Conservation (phyloP, 345 rosid species). For the Citrus australasica region DNA sequence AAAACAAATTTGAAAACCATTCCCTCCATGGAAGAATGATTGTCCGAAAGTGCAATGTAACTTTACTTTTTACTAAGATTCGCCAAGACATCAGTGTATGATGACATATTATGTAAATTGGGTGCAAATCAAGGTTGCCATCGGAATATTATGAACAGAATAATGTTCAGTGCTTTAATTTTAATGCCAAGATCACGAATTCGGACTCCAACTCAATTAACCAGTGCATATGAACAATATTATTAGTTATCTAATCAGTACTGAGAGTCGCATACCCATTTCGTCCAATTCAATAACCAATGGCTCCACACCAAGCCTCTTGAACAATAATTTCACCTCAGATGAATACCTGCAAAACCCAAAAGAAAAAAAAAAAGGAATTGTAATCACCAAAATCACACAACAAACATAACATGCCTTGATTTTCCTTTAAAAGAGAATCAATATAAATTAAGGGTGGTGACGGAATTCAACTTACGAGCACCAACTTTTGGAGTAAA, state of each 20-base stretch:
- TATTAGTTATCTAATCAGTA: background rate
- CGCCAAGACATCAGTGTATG: background rate
- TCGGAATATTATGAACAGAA: background rate
- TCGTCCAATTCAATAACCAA: conserved; percentile 86
- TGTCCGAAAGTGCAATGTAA: background rate
- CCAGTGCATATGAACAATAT: background rate
- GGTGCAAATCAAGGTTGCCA: background rate
- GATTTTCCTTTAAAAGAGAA: background rate
- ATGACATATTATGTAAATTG: background rate
- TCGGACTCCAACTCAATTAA: background rate
- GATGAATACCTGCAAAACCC: conserved; percentile 60
- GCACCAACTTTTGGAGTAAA: conserved; percentile 97
- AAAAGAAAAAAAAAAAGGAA: background rate
- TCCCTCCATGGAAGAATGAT: background rate
- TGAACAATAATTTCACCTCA: conserved; percentile 89
- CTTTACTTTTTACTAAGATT: background rate
- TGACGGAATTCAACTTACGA: conserved; percentile 53
- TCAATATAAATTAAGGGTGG: background rate
- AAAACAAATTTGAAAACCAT: background rate
- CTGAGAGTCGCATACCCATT: conserved; percentile 49
- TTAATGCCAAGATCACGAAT: background rate
- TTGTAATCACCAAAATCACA: background rate
- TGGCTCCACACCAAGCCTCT: conserved; percentile 70
- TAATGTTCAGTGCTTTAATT: background rate
- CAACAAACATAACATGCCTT: background rate